Base-by-base conservation (phyloP, 371 early-diverging fungal genomes). In the Lichtheimia corymbifera region DNA sequence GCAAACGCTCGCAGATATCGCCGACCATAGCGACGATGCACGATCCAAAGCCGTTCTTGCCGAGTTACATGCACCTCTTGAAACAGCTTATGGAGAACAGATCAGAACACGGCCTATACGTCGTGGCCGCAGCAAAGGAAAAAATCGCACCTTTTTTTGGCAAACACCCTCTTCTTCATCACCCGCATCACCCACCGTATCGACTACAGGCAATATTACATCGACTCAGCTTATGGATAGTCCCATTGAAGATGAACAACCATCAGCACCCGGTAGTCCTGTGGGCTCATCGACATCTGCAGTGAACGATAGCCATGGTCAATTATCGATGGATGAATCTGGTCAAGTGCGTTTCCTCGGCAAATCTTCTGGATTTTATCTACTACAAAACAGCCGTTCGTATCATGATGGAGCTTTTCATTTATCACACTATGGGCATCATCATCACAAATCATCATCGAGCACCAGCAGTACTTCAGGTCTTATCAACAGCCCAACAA, bases 1-100 rank as follows among this genome's bases (percentile, higher is more conserved):
- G 55, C 76, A 72, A 28, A 61, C 87, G 5, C 69, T 89, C 4
- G 78, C 77, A 12, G 83, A 77, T 4, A 62, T 86, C 9, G 79
- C 82, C 2, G 80, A 83, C 55, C 68, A 61, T 2, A 65, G 56
- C 3, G 82, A 77, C n/a, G 86, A 86, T 64, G 80, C 83, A 18
- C 68, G 74, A 65, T 61, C 83, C 54, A 54, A 83, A 45, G 74
- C 80, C 20, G 63, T 86, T 12, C 62, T 83, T 20, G 81, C 78
- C 13, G 86, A 88, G 62, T 74, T 88, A 5, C 82, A 83, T 63
- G 70, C 84, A 54, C 84, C 66, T 59, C 71, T 68, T 53, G 80
- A 79, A 60, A 79, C 77, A 47, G 59, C 74, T 9, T 59, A 65
- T 51, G 79, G 80, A 14, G 75, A 82, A 30, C 71, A 67, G 53